Evolutionary conservation across 306 rosid genomes (phyloP), one percentile per base, ranked within the genome.

Genomic region (Cucurbita pepo): DNA sequence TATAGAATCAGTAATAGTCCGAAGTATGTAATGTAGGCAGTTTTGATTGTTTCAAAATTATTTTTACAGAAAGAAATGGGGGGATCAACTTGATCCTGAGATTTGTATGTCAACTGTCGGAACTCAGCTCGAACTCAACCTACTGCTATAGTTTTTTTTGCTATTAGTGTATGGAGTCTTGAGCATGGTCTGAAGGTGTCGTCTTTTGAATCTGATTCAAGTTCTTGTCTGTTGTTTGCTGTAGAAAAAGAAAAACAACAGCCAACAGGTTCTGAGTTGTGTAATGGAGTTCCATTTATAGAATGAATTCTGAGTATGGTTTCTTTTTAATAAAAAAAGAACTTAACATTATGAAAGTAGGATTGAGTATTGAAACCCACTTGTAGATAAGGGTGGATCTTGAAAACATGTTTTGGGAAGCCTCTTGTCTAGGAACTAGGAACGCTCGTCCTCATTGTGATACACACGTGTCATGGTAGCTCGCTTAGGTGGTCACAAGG

Each of bases 1-100:
- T 80, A 76, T 78, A 79, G 73, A 80, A 83, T 65, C 75, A 72
- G 81, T 41, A 40, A 52, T 63, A 41, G 52, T 84, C 88, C 83
- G 79, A 76, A 83, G 77, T 83, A 86, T 81, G 79, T 83, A 78
- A 62, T 18, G 70, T 43, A 18, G 53, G 53, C 7, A 67, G 81
- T 84, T 71, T 77, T 77, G 75, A 61, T 71, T 77, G 72, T 75
- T 80, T 63, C 34, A 56, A 43, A 48, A 57, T 65, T 43, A 75
- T 77, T 63, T 77, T 71, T 60, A 81, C 72, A 69, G 76, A 71
- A 75, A 58, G 72, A 40, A 56, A 59, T 18, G 37, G 8, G 48
- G 58, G 34, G 45, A 47, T 57, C 77, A 7, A 25, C 57, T 48
- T 25, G 73, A 69, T 50, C 73, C 55, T 18, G 4, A 47, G 45